Evolutionary conservation across 441 rosid genomes (phyloP), one percentile per base, ranked within the genome.

Genomic region (Aleurites moluccanus): DNA sequence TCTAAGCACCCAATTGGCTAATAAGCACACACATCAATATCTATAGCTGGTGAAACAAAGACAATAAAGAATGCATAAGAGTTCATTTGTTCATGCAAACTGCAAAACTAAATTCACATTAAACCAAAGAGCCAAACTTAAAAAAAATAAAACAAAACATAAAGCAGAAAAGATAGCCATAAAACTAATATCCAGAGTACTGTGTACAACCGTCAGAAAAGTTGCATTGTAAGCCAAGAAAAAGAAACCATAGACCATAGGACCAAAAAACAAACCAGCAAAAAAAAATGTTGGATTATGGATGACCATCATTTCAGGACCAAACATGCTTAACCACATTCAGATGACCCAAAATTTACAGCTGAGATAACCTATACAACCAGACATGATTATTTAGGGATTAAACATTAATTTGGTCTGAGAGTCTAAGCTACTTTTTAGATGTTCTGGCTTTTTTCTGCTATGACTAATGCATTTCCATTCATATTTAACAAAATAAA

Each of bases 361-460:
- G 11, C 52, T 21, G 15, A 13, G 15, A 15, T 15, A 5, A 50
- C 69, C 60, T 30, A 49, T 6, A 38, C 18, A 14, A 0, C 10
- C 23, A 4, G 38, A 50, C 35, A 47, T 23, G 33, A 60, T 47
- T 21, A 25, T 59, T 13, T 40, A 42, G 8, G 13, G 47, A n/a
- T 35, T 18, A 27, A 64, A 33, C 10, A 15, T 35, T 3, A 20
- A 3, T 15, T 3, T 25, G 28, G 67, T 20, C 14, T 25, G 33
- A 60, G 13, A 15, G 50, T 67, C 56, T 9, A 40, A 23, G 6
- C 7, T 44, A 60, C 47, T 30, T 67, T 38, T 49, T 18, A 33
- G 47, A 59, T 69, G 15, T 28, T 67, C 20, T 67, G 28, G 16
- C 61, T n/a, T n/a, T 75, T 59, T 75, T 14, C 20, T n/a, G 5